Evolutionary conservation across 2,329 filamentous ascomycete species (phyloP).

Genomic region (Fonsecaea nubica): DNA sequence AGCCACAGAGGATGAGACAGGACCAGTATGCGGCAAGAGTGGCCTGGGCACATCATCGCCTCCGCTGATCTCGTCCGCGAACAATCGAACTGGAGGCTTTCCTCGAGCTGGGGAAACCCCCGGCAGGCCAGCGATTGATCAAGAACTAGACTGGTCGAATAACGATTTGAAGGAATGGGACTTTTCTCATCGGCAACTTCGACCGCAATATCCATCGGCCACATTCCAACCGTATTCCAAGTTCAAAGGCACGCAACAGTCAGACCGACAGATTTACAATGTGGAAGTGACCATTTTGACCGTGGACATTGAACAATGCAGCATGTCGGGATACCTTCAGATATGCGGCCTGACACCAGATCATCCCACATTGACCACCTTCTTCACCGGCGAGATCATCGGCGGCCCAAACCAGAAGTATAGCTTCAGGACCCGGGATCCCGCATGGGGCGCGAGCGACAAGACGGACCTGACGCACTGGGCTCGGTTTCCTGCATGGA

Average conservation of each 20-base stretch:
- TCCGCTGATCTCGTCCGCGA: constrained; percentile 7
- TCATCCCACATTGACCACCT: constrained; percentile 96
- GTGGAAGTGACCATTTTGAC: constrained; percentile 97
- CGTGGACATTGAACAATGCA: constrained; percentile 92
- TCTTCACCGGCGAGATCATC: constrained; percentile 98
- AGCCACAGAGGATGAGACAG: not conserved
- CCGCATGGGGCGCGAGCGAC: constrained; percentile 88
- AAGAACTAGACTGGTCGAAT: constrained; percentile 34
- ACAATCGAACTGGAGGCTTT: constrained; percentile 8
- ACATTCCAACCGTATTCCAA: constrained; percentile 85
- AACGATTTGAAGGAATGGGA: constrained; percentile 32
- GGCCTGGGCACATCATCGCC: constrained; percentile 12
- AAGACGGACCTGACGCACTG: constrained; percentile 94
- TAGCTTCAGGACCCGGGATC: constrained; percentile 87
- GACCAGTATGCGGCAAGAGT: not conserved
- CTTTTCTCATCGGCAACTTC: constrained; percentile 42
- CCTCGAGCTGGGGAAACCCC: constrained; percentile 3
- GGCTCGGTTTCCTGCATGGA: constrained; percentile 86
- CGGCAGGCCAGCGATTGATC: constrained; percentile 34
- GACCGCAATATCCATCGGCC: constrained; percentile 81
- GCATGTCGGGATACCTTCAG: constrained; percentile 89
- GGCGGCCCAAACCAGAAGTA: constrained; percentile 74
- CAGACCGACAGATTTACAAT: constrained; percentile 89
- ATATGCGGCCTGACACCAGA: constrained; percentile 98
- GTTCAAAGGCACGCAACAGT: constrained; percentile 90